Evolutionary conservation across 129 eudicot species (phyloP).

Genomic region (Tagetes patula): DNA sequence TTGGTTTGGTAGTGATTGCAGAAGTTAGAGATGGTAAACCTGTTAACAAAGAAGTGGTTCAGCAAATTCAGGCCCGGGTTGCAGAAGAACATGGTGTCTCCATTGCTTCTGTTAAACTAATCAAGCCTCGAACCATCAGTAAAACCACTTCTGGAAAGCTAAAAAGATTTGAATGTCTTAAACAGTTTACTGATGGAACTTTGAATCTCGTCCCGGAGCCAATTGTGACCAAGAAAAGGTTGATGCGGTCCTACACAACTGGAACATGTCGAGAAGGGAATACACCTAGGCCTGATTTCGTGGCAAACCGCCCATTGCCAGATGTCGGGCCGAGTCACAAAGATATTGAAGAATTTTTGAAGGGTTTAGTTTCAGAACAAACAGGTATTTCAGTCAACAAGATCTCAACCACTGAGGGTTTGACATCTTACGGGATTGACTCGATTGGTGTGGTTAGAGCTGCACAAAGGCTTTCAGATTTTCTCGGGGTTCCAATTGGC

Average conservation of each 20-base stretch:
- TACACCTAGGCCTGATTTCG: constrained; percentile 53
- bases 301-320: constrained; percentile 29
- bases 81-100: constrained; percentile 83
- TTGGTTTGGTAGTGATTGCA: constrained; percentile 84
- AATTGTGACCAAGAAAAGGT: constrained; percentile 35
- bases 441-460: constrained; percentile 91
- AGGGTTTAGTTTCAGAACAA: constrained; percentile 60
- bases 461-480: constrained; percentile 85
- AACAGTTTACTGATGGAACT: constrained; percentile 69
- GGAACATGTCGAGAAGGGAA: constrained; percentile 69
- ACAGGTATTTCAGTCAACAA: constrained; percentile 57
- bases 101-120: constrained; percentile 58
- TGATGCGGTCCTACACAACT: constrained; percentile 63
- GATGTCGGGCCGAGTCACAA: constrained; percentile 37
- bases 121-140: constrained; percentile 70
- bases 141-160: constrained; percentile 86
- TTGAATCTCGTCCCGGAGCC: constrained; percentile 66
- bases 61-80: constrained; percentile 59
- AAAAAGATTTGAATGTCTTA: constrained; percentile 71
- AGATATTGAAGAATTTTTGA: constrained; percentile 62
- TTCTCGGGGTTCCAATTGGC: constrained; percentile 75
- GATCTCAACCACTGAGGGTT: constrained; percentile 63
- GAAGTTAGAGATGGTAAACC: constrained; percentile 79
- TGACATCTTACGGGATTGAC: constrained; percentile 73
- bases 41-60: constrained; percentile 49